These are phyloP conservation scores for Anthoceros angustus DNA, from an alignment of 225 moss, liverwort and hornwort genomes.

Conservation along the genomic window DNA sequence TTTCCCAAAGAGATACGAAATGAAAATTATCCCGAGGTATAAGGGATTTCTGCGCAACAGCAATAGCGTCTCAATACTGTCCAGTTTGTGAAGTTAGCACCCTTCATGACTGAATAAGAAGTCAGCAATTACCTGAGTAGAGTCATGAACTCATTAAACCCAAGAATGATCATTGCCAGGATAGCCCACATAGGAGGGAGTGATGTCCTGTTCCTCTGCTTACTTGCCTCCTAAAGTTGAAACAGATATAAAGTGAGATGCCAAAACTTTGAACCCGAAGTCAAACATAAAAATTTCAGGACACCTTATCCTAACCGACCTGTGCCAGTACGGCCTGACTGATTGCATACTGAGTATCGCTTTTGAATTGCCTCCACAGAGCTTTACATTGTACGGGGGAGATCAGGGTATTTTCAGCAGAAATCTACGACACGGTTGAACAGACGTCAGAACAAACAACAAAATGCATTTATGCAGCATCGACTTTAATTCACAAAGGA, in stretches of 20 bases:
- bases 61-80: neutral
- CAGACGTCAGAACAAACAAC: neutral
- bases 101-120: neutral
- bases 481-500: neutral
- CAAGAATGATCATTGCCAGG: conserved; percentile 61
- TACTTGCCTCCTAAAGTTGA: conserved; percentile 34
- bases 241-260: neutral
- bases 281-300: neutral
- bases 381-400: conserved; percentile 80
- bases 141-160: conserved; percentile 90
- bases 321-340: conserved; percentile 87
- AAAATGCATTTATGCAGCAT: neutral
- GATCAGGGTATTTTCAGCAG: conserved; percentile 42
- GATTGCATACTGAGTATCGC: conserved; percentile 81
- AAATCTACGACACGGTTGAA: conserved; percentile 13
- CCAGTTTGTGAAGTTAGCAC: neutral
- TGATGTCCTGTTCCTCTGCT: conserved; percentile 47
- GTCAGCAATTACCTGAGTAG: conserved; percentile 31
- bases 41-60: conserved; percentile 44
- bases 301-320: conserved; percentile 1
- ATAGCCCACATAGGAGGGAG: conserved; percentile 93
- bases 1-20: conserved; percentile 60
- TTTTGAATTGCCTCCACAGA: conserved; percentile 84
- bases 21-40: conserved; percentile 55
- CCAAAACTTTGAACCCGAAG: neutral